These are phyloP conservation scores for Phycomyces blakesleeanus DNA, from an alignment of 192 early-diverging fungal genomes.

Conservation along the genomic window DNA sequence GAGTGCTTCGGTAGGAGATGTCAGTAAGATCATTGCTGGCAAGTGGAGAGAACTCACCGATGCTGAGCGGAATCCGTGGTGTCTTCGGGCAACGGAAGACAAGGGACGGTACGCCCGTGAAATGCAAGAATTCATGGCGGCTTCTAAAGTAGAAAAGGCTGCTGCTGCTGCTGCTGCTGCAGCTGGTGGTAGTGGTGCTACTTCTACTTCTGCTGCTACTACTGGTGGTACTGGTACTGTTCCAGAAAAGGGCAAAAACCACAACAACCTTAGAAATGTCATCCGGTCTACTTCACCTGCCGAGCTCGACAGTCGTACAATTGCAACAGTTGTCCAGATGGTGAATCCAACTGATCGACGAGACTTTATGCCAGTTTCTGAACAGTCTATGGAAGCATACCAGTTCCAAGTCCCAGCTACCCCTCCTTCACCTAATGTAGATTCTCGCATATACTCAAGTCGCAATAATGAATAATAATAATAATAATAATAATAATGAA, in stretches of 20 bases:
- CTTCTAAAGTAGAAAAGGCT: neutral
- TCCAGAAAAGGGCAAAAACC: neutral
- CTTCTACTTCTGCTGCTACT: no score
- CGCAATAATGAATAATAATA: no score
- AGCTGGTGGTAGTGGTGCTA: no score
- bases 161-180: neutral
- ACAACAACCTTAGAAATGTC: slow-evolving; percentile 2
- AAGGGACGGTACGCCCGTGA: slow-evolving; percentile 67
- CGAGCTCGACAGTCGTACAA: slow-evolving; percentile 19
- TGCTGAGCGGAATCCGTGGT: slow-evolving; percentile 46
- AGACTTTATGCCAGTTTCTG: no score
- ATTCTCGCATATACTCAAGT: no score
- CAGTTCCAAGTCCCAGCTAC: no score
- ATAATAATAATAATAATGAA: no score
- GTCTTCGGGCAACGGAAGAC: slow-evolving; percentile 51
- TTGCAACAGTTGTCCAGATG: slow-evolving; percentile 26
- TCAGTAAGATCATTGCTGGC: slow-evolving; percentile 70
- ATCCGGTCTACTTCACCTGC: slow-evolving; percentile 5
- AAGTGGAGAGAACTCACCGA: slow-evolving; percentile 58
- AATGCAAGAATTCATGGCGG: slow-evolving; percentile 40
- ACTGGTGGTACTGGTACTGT: neutral
- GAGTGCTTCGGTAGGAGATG: slow-evolving; percentile 62
- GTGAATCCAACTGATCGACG: slow-evolving; percentile 8
- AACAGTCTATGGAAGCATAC: no score
- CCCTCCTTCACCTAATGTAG: no score